phyloP scores from a whole-genome alignment of 306 rosid species.

The Fragaria vesca region DNA sequence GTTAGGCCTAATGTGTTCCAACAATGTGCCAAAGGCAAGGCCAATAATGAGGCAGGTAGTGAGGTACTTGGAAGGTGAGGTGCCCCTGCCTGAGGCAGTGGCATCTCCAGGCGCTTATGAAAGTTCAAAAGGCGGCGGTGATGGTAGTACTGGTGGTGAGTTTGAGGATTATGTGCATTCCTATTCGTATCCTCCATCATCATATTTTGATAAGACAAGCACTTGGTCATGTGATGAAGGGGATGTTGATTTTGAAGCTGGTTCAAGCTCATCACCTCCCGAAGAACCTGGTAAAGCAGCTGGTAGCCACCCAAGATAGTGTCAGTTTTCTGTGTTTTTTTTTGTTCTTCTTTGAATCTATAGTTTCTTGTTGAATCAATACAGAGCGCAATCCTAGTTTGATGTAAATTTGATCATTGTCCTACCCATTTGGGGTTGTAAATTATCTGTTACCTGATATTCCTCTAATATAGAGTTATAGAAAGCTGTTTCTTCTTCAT shows the following conservation, averaged over 20 bases:
- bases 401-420: neutral
- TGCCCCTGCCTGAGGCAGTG: constrained; percentile 29
- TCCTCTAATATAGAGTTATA: neutral
- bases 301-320: constrained; percentile 4
- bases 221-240: constrained; percentile 38
- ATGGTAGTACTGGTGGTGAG: neutral
- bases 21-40: constrained; percentile 32
- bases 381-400: neutral
- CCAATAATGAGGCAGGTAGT: constrained; percentile 50
- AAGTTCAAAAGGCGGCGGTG: constrained; percentile 5
- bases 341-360: neutral
- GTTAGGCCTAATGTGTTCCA: constrained; percentile 55
- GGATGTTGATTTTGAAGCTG: constrained; percentile 33
- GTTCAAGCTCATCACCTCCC: constrained; percentile 25
- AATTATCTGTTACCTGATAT: neutral
- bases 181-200: constrained; percentile 31
- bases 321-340: neutral
- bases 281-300: constrained; percentile 23
- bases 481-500: neutral
- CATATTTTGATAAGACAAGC: constrained; percentile 26
- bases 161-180: constrained; percentile 32
- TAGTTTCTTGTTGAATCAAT: neutral
- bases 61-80: constrained; percentile 51
- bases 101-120: constrained; percentile 25
- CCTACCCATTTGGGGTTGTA: neutral